These are phyloP conservation scores for Noccaea bulbosa DNA, from an alignment of 345 rosid species.

Conservation along the genomic window DNA sequence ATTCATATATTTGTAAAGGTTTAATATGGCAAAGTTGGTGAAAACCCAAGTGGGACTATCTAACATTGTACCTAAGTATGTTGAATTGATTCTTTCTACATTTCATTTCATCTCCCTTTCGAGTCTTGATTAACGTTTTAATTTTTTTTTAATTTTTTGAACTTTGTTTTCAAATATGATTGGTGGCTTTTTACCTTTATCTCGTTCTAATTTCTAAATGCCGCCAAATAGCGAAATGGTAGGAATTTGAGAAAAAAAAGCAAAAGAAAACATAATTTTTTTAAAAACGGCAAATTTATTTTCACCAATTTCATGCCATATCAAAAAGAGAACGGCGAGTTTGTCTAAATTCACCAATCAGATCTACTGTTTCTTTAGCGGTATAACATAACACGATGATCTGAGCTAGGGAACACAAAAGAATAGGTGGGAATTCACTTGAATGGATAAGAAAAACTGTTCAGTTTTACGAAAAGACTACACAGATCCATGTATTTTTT, in stretches of 20 bases:
- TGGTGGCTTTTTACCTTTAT: conserved; percentile 17
- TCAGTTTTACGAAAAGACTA: background rate
- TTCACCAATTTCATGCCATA: background rate
- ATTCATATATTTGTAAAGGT: conserved; percentile 29
- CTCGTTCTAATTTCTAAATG: background rate
- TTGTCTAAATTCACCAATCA: background rate
- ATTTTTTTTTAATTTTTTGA: background rate
- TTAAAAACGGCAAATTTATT: background rate
- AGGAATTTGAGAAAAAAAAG: background rate
- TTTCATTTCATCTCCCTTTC: conserved; percentile 32
- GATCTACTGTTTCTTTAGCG: background rate
- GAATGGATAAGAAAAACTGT: conserved; percentile 5
- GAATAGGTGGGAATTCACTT: conserved; percentile 6
- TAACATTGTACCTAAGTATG: conserved; percentile 43
- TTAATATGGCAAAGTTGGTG: conserved; percentile 43
- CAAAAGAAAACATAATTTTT: too few relatives aligned
- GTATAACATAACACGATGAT: conserved; percentile 3
- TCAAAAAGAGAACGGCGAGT: background rate
- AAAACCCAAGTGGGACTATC: conserved; percentile 42
- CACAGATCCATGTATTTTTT: background rate
- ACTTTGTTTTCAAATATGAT: conserved; percentile 28
- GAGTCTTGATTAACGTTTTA: conserved; percentile 23
- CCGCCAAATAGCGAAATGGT: background rate
- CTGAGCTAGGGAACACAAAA: background rate
- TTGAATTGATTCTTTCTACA: conserved; percentile 45